Base-by-base conservation (phyloP, 192 early-diverging fungal species). In the Linnemannia schmuckeri region DNA sequence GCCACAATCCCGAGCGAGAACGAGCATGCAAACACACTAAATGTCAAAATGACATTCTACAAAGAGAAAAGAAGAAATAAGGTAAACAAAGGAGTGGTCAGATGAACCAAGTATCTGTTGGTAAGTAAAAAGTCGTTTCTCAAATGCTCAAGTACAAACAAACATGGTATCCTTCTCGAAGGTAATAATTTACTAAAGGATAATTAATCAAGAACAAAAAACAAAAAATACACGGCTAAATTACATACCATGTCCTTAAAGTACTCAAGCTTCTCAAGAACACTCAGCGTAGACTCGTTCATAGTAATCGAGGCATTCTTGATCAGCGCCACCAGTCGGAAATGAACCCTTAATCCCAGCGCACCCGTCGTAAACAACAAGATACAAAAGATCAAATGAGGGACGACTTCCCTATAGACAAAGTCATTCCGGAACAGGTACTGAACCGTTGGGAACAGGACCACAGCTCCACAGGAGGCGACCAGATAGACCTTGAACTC, bases 241-340 rank as follows among this genome's bases (percentile, higher is more conserved):
- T 10, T 13, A 38, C 71, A 70, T 87, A 87, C 85, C 85, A 87
- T 87, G 42, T 87, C 85, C 47, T 78, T 81, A n/a, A 87, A 87
- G 71, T 87, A 87, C 49, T 87, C 76, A 20, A 87, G 68, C 37
- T 87, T 87, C n/a, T 77, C 68, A 20, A 87, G 27, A 18, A 87
- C 85, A 33, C 54, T 74, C 10, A 55, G 10, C 7, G 85, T 87
- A 2, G 85, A 71, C 52, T 87, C 85, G 35, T 78, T 87, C 66
- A 47, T 41, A n/a, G 78, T 57, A 17, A 40, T 72, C 24, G 63
- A n/a, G 0, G 85, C 79, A 13, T 55, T 81, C 24, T 35, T 74
- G 37, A 81, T 77, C n/a, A 87, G 40, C 12, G 49, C 75, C 9
- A 47, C 52, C 15, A 87, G 46, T 20, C 76, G 47, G 44, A 87